Evolutionary conservation across 306 rosid genomes (phyloP).

Genomic region (Quercus agrifolia): DNA sequence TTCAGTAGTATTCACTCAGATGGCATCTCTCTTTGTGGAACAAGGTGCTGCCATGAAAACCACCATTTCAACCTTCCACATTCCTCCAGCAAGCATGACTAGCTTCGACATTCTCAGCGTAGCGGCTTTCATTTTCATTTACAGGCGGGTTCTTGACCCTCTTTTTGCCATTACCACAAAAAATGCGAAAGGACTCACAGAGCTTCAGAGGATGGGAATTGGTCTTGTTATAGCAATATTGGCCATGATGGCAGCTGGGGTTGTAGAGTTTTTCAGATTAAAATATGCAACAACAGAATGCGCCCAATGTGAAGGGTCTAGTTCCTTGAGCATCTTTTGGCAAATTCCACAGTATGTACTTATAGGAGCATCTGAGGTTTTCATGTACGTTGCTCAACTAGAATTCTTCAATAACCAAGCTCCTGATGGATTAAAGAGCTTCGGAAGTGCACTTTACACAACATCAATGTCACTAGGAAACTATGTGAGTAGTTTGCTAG

Average conservation of each 20-base stretch:
- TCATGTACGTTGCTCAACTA: slow-evolving; percentile 79
- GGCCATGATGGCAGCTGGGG: slow-evolving; percentile 69
- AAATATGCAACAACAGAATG: slow-evolving; percentile 33
- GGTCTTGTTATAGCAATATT: slow-evolving; percentile 63
- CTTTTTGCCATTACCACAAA: slow-evolving; percentile 11
- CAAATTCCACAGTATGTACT: slow-evolving; percentile 70
- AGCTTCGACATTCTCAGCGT: slow-evolving; percentile 79
- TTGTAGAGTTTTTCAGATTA: slow-evolving; percentile 53
- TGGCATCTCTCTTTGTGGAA: slow-evolving; percentile 82
- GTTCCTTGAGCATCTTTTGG: slow-evolving; percentile 70
- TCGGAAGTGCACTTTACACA: slow-evolving; percentile 84
- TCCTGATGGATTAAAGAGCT: slow-evolving; percentile 79
- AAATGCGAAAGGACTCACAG: slow-evolving; percentile 44
- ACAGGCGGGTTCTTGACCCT: slow-evolving; percentile 54
- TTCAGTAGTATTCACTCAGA: slow-evolving; percentile 84
- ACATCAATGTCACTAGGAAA: slow-evolving; percentile 81
- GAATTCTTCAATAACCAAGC: slow-evolving; percentile 79
- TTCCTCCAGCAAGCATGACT: slow-evolving; percentile 92
- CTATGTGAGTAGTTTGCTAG: slow-evolving; percentile 66
- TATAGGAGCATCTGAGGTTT: slow-evolving; percentile 77
- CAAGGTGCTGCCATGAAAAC: slow-evolving; percentile 83
- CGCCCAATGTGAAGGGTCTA: slow-evolving; percentile 32
- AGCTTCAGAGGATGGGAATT: slow-evolving; percentile 82
- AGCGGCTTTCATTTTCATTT: slow-evolving; percentile 59
- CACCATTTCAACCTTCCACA: slow-evolving; percentile 45